Conservation (phyloP, 495 filamentous ascomycete species). For the Trichoderma reesei region DNA sequence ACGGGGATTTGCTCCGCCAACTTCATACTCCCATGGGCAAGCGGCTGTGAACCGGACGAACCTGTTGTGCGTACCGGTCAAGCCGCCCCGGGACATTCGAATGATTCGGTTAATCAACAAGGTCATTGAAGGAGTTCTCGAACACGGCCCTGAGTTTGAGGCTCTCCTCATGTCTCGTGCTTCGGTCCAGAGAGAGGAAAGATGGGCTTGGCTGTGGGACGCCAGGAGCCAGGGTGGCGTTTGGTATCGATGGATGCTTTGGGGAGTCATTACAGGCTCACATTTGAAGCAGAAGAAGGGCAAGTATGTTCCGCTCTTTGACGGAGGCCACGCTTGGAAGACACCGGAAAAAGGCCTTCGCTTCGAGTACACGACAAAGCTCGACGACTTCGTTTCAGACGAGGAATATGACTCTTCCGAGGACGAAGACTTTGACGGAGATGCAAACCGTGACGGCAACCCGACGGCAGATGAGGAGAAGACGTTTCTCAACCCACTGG, state of each 20-base stretch:
- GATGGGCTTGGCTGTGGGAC: constrained; percentile 94
- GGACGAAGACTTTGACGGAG: constrained; percentile 74
- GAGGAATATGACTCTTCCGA: constrained; percentile 81
- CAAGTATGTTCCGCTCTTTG: constrained; percentile 53
- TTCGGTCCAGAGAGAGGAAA: constrained; percentile 71
- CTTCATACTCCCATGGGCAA: constrained; percentile 45
- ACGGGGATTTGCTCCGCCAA: constrained; percentile 73
- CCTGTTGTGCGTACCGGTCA: constrained; percentile 61
- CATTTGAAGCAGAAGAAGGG: constrained; percentile 21
- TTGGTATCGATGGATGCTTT: constrained; percentile 87
- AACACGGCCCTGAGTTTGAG: constrained; percentile 81
- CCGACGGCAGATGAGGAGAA: constrained; percentile 41
- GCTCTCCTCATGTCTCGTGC: constrained; percentile 80
- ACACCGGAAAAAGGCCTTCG: constrained; percentile 54
- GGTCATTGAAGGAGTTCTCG: constrained; percentile 67
- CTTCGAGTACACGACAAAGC: constrained; percentile 62
- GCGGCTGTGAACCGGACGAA: constrained; percentile 37
- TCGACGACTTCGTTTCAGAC: constrained; percentile 72
- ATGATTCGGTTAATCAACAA: constrained; percentile 80
- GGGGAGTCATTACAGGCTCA: constrained; percentile 63
- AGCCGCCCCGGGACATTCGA: constrained; percentile 66
- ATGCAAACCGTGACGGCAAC: constrained; percentile 50
- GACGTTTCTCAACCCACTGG: constrained; percentile 71
- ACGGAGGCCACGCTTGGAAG: constrained; percentile 60
- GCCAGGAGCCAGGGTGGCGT: constrained; percentile 66